Percentiles rank a stretch among this genome's conserved stretches.
Conservation (phyloP, 805 yeast species). For the Candida orba region DNA sequence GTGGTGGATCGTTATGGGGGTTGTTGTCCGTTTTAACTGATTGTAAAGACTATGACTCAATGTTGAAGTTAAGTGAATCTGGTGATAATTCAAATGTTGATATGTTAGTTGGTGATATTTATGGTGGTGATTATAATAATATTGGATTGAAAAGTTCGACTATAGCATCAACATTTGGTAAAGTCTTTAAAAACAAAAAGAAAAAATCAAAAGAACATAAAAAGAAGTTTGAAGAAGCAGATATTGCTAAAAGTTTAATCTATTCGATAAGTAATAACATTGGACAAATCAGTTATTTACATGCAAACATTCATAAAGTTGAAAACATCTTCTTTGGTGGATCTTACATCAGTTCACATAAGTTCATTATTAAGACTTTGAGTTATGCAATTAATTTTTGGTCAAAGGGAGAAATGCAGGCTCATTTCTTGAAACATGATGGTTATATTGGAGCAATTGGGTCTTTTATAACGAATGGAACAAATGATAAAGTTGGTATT, state of each 20-base stretch:
- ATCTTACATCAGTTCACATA: conserved; percentile 90
- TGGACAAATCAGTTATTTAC: conserved; percentile 93
- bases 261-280: conserved; percentile 91
- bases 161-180: conserved; percentile 91
- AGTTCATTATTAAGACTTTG: conserved; percentile 89
- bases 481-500: conserved; percentile 4
- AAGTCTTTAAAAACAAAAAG: conserved; percentile 63
- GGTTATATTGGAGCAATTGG: conserved; percentile 96
- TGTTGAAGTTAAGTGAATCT: conserved; percentile 81
- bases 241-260: conserved; percentile 78
- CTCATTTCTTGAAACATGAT: conserved; percentile 93
- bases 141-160: conserved; percentile 86
- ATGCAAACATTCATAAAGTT: conserved; percentile 78
- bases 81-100: conserved; percentile 95
- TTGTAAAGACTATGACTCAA: conserved; percentile 84
- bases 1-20: conserved; percentile 99
- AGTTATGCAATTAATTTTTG: conserved; percentile 93
- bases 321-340: conserved; percentile 94
- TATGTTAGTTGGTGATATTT: conserved; percentile 92
- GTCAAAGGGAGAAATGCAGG: conserved; percentile 85
- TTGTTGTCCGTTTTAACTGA: conserved; percentile 78
- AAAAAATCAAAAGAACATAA: neutral
- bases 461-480: conserved; percentile 55
- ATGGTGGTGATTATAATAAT: conserved; percentile 80
- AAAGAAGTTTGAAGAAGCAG: conserved; percentile 33